Conservation (phyloP, 352 stramenopile species). For the Phytophthora pluvialis region DNA sequence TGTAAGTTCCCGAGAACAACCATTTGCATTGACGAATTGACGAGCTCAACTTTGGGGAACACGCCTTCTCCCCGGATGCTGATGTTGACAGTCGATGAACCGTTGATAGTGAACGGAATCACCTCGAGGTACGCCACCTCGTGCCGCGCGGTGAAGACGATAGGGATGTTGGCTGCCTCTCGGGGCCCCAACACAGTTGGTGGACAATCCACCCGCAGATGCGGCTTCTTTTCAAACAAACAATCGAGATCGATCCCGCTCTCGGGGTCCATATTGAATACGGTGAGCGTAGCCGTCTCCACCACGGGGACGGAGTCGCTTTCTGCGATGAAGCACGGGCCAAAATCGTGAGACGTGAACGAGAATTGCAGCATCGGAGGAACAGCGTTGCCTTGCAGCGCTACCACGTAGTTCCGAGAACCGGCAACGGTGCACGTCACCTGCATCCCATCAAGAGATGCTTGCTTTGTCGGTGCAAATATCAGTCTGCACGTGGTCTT, state of each 20-base stretch:
- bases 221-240: slow-evolving; percentile 87
- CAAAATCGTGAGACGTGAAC: slow-evolving; percentile 92
- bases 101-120: slow-evolving; percentile 93
- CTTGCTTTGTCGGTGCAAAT: slow-evolving; percentile 83
- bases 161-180: slow-evolving; percentile 76
- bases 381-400: slow-evolving; percentile 76
- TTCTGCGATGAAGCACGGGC: slow-evolving; percentile 91
- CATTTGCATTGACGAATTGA: slow-evolving; percentile 84
- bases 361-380: slow-evolving; percentile 90
- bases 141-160: slow-evolving; percentile 89
- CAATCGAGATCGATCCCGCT: slow-evolving; percentile 89
- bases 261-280: slow-evolving; percentile 91
- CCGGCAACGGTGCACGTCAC: slow-evolving; percentile 88
- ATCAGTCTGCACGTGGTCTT: slow-evolving; percentile 70
- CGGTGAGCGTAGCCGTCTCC: slow-evolving; percentile 64
- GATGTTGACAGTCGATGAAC: slow-evolving; percentile 78
- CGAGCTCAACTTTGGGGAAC: slow-evolving; percentile 85
- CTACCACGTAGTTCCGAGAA: slow-evolving; percentile 83
- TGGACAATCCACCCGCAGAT: slow-evolving; percentile 86
- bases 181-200: slow-evolving; percentile 85
- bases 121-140: slow-evolving; percentile 84
- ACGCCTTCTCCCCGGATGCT: slow-evolving; percentile 81
- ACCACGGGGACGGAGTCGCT: slow-evolving; percentile 58
- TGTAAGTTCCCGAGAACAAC: slow-evolving; percentile 86
- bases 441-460: slow-evolving; percentile 70